phyloP scores from a whole-genome alignment of 306 rosid species.

The Malus orientalis region DNA sequence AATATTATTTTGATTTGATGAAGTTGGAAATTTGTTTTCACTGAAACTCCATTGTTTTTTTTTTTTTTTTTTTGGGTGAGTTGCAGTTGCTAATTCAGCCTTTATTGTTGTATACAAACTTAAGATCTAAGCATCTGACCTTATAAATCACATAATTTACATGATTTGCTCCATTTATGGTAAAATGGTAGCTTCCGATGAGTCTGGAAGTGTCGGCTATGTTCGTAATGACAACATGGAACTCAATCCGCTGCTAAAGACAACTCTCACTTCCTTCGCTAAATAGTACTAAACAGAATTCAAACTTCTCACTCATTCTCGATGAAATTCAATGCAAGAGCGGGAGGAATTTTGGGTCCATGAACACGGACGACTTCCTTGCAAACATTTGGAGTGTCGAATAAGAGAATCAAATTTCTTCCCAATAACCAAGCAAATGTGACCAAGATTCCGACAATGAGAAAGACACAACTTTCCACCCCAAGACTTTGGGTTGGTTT shows the following conservation, averaged over 20 bases:
- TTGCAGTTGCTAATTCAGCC: neutral
- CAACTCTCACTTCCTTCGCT: neutral
- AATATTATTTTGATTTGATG: neutral
- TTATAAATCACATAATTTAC: neutral
- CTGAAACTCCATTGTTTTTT: neutral
- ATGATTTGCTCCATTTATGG: neutral
- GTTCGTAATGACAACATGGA: neutral
- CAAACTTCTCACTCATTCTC: slow-evolving; percentile 36
- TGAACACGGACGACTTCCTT: slow-evolving; percentile 72
- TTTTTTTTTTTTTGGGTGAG: neutral
- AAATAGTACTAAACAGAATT: slow-evolving; percentile 16
- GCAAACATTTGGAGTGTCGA: slow-evolving; percentile 57
- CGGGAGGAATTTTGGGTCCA: slow-evolving; percentile 45
- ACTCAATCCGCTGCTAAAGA: slow-evolving; percentile 11
- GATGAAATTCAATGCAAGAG: slow-evolving; percentile 54
- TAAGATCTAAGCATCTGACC: neutral
- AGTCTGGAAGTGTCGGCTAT: neutral
- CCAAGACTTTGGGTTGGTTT: neutral
- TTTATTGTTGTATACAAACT: too few relatives aligned
- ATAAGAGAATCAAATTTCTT: slow-evolving; percentile 26
- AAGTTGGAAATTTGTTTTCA: neutral
- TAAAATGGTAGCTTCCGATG: slow-evolving; percentile 2
- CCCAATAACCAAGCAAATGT: slow-evolving; percentile 2
- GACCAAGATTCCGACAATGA: neutral
- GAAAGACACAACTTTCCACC: slow-evolving; percentile 2